These are phyloP conservation scores for Aspergillus olivimuriae DNA, from an alignment of 495 filamentous ascomycete genomes.

Conservation along the genomic window DNA sequence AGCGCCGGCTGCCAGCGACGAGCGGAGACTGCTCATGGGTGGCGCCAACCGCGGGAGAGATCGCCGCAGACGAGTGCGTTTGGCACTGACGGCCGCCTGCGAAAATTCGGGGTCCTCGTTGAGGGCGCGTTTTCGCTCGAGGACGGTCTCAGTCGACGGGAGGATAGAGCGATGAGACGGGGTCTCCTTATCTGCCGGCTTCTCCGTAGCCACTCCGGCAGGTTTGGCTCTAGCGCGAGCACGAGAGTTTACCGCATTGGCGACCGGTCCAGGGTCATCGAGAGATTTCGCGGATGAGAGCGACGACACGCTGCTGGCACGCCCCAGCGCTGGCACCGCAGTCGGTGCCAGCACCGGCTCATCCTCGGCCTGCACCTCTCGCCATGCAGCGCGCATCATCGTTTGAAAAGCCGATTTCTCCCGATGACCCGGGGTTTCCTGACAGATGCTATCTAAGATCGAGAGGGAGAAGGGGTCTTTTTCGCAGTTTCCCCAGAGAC, in stretches of 20 bases:
- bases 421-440: conserved; percentile 15
- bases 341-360: conserved; percentile 1
- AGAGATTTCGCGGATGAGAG: conserved; percentile 37
- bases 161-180: conserved; percentile 7
- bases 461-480: conserved; percentile 21
- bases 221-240: conserved; percentile 25
- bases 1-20: conserved; percentile 13
- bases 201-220: conserved; percentile 12
- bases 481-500: conserved; percentile 20
- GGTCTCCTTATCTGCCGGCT: conserved; percentile 5
- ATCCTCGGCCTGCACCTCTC: conserved; percentile 12
- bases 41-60: conserved; percentile 15
- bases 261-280: conserved; percentile 21
- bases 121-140: conserved; percentile 23
- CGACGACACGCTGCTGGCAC: conserved; percentile 41
- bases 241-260: conserved; percentile 12
- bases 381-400: conserved; percentile 19
- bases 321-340: conserved; percentile 5
- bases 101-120: conserved; percentile 22
- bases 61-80: conserved; percentile 24
- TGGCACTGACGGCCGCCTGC: conserved; percentile 18
- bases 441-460: conserved; percentile 20
- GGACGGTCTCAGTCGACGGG: conserved; percentile 8
- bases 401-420: conserved; percentile 22
- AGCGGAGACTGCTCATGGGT: conserved; percentile 20